phyloP scores from a whole-genome alignment of 768 basidiomycete genomes.

The Lentinula sp. region DNA sequence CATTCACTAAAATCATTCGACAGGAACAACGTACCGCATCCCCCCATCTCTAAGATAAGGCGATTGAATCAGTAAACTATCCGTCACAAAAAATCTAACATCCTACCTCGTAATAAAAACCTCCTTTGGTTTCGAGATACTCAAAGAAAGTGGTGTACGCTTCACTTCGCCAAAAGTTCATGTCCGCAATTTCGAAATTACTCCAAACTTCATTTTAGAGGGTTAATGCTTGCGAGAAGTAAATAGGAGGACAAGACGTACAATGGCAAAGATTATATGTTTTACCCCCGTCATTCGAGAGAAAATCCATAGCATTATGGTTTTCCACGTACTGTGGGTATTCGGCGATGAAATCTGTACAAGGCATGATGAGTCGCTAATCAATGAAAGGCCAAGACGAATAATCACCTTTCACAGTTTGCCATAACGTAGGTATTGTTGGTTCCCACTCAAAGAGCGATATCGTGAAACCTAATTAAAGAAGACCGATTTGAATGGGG shows the following conservation, averaged over 20 bases:
- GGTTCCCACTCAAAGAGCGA: conserved; percentile 71
- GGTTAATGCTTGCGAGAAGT: background rate
- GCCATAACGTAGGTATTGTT: conserved; percentile 82
- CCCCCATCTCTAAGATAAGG: conserved; percentile 57
- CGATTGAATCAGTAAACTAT: background rate
- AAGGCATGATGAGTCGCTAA: background rate
- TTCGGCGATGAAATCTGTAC: conserved; percentile 57
- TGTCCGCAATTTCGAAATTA: conserved; percentile 88
- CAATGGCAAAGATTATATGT: conserved; percentile 71
- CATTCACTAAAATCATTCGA: background rate
- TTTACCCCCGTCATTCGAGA: conserved; percentile 64
- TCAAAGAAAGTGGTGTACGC: conserved; percentile 84
- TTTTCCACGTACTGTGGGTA: conserved; percentile 56
- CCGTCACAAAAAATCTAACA: background rate
- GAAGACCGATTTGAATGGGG: background rate
- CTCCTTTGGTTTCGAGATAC: conserved; percentile 73
- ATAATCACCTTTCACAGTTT: conserved; percentile 54
- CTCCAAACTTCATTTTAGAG: conserved; percentile 57
- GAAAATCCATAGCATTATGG: conserved; percentile 66
- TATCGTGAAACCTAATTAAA: conserved; percentile 62
- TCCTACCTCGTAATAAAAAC: conserved; percentile 85
- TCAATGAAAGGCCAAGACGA: background rate
- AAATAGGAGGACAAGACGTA: conserved; percentile 19
- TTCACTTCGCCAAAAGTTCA: conserved; percentile 84
- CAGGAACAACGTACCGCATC: conserved; percentile 44